Evolutionary conservation across 371 early-diverging fungal genomes (phyloP), one percentile per base, ranked within the genome.

Genomic region (Circinella minor): DNA sequence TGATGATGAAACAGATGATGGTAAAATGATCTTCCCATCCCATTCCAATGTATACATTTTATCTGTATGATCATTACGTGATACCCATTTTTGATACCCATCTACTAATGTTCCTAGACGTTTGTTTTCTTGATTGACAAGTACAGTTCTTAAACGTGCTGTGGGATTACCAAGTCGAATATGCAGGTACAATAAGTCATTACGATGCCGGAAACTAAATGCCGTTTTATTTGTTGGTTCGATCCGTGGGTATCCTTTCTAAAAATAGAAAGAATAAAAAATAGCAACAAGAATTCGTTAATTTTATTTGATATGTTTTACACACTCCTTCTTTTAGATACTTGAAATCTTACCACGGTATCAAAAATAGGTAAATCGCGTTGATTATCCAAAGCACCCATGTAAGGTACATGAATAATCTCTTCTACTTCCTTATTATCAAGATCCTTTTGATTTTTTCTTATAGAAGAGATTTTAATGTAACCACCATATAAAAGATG

Each of bases 331-430:
- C 27, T 27, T 27, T 27, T 27, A 27, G 2, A 27, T 27, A 47
- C 47, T 47, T 47, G 9, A 47, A 47, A 47, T 18, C 48, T 63
- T 73, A 73, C 74, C 67, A 55, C 62, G n/a, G 47, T 61, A 65
- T 73, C 74, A 63, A 73, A 73, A 34, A 73, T 61, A 20, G 70
- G 70, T 4, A 73, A 64, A 39, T 73, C 70, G 20, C 57, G 38
- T 49, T 73, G 74, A 57, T 62, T 67, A 20, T 65, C 70, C n/a
- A 59, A 36, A 1, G 67, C 51, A 27, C 74, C 74, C n/a, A 62
- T 63, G 18, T 73, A 73, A 1, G 74, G 74, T 15, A 73, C 47
- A 20, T 60, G 70, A 1, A 27, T 57, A 34, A 36, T 15, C 6
- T 66, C 47, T 1, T 36, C 57, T 27, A 47, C 37, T 10, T 18